A percentile compares a stretch with the other conserved stretches of the same genome.
phyloP scores from a whole-genome alignment of 2,329 filamentous ascomycete genomes.

The Hymenoscyphus salicellus region DNA sequence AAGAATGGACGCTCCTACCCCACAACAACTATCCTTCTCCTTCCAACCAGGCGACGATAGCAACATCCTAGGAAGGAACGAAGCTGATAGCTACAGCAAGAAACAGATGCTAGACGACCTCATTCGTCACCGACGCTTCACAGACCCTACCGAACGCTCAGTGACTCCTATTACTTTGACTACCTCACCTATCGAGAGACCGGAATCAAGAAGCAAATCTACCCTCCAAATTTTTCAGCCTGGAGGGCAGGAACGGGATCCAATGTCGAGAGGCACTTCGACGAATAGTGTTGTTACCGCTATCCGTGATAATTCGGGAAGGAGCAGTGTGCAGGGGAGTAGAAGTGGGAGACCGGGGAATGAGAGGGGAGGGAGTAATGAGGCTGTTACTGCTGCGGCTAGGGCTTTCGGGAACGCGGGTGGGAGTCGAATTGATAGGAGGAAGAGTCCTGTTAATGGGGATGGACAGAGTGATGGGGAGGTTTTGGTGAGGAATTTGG shows the following conservation, averaged over 20 bases:
- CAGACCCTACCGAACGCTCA: neutral
- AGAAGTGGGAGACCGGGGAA: slow-evolving; percentile 8
- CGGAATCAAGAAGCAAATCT: neutral
- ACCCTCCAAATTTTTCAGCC: neutral
- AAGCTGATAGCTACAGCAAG: neutral
- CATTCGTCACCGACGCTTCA: slow-evolving; percentile 8
- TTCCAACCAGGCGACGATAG: slow-evolving; percentile 30
- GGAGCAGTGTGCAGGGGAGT: slow-evolving; percentile 15
- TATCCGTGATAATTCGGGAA: slow-evolving; percentile 26
- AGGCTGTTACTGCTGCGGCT: slow-evolving; percentile 22
- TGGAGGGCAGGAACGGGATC: neutral
- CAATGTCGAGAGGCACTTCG: slow-evolving; percentile 23
- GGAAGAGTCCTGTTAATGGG: neutral
- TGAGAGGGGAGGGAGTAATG: slow-evolving; percentile 15
- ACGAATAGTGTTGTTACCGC: slow-evolving; percentile 30
- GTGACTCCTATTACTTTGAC: neutral
- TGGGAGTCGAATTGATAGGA: neutral
- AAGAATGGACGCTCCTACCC: neutral
- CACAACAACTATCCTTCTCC: slow-evolving; percentile 23
- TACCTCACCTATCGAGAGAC: neutral
- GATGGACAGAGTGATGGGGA: neutral
- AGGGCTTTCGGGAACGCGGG: slow-evolving; percentile 13
- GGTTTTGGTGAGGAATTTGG: neutral
- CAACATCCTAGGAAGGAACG: slow-evolving; percentile 12
- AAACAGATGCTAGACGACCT: slow-evolving; percentile 12